Evolutionary conservation across 2,329 filamentous ascomycete genomes (phyloP).

Genomic region (Clarireedia hainanense): DNA sequence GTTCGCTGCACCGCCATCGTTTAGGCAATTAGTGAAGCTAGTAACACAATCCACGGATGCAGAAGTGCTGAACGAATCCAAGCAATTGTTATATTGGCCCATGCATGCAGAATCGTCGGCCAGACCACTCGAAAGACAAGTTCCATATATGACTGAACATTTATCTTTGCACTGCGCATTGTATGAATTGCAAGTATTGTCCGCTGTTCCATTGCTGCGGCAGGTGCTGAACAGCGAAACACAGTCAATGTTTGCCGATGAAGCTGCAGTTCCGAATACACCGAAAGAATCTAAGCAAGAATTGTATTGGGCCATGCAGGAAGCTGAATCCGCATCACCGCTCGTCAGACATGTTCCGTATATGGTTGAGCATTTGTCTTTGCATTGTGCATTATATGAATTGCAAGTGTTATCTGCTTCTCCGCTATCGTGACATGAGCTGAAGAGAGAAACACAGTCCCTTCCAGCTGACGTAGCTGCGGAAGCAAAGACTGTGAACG

Average conservation of each 20-base stretch:
- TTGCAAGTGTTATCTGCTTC: slow-evolving; percentile 12
- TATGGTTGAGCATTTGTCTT: slow-evolving; percentile 14
- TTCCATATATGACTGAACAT: slow-evolving; percentile 11
- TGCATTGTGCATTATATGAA: slow-evolving; percentile 11
- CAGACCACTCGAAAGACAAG: slow-evolving; percentile 7
- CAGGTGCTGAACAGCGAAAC: slow-evolving; percentile 6
- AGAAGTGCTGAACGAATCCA: slow-evolving; percentile 11
- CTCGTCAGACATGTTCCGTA: slow-evolving; percentile 12
- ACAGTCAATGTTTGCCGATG: neutral
- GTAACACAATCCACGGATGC: slow-evolving; percentile 10
- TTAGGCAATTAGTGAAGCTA: slow-evolving; percentile 4
- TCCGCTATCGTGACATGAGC: slow-evolving; percentile 8
- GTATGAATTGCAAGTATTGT: slow-evolving; percentile 14
- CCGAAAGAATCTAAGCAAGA: slow-evolving; percentile 13
- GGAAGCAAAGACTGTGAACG: slow-evolving; percentile 9
- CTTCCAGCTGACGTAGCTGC: slow-evolving; percentile 8
- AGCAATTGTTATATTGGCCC: slow-evolving; percentile 14
- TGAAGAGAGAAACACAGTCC: slow-evolving; percentile 12
- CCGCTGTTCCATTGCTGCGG: slow-evolving; percentile 3
- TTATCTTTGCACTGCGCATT: slow-evolving; percentile 14
- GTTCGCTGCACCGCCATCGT: slow-evolving; percentile 8
- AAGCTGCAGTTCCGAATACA: slow-evolving; percentile 6
- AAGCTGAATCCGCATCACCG: slow-evolving; percentile 3
- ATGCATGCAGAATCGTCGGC: slow-evolving; percentile 11
- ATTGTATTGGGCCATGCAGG: slow-evolving; percentile 13